These are phyloP conservation scores for Nidularia pulvinata DNA, from an alignment of 768 basidiomycete genomes.

Conservation along the genomic window DNA sequence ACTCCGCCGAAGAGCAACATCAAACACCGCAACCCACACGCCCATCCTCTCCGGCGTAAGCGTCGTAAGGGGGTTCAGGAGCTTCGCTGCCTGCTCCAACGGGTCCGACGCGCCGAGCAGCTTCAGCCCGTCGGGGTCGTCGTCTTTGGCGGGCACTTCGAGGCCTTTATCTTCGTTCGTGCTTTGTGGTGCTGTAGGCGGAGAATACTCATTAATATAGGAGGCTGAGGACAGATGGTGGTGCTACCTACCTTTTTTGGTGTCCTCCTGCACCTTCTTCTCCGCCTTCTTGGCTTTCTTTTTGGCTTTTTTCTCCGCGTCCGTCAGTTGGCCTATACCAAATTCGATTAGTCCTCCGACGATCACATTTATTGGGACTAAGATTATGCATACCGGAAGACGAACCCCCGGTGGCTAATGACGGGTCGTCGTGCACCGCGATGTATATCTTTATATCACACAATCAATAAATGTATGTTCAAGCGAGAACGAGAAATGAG, in stretches of 20 bases:
- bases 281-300: slow-evolving; percentile 65
- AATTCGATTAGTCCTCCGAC: no score
- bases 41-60: slow-evolving; percentile 56
- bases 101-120: slow-evolving; percentile 61
- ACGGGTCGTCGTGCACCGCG: slow-evolving; percentile 68
- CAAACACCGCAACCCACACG: slow-evolving; percentile 75
- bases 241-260: slow-evolving; percentile 67
- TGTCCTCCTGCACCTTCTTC: slow-evolving; percentile 62
- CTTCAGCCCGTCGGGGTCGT: slow-evolving; percentile 83
- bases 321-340: slow-evolving; percentile 40
- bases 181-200: slow-evolving; percentile 24
- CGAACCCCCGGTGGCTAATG: slow-evolving; percentile 42
- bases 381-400: slow-evolving; percentile 28
- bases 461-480: background rate
- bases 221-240: background rate
- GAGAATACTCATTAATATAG: background rate
- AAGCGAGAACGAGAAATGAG: no score
- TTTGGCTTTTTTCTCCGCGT: slow-evolving; percentile 78
- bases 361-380: slow-evolving; percentile 3
- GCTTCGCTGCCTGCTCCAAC: slow-evolving; percentile 74
- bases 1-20: slow-evolving; percentile 85
- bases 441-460: slow-evolving; percentile 64
- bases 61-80: slow-evolving; percentile 62
- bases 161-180: slow-evolving; percentile 72
- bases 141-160: slow-evolving; percentile 63